Base-by-base conservation (phyloP, 768 basidiomycete species). In the Wakefieldia striispora region DNA sequence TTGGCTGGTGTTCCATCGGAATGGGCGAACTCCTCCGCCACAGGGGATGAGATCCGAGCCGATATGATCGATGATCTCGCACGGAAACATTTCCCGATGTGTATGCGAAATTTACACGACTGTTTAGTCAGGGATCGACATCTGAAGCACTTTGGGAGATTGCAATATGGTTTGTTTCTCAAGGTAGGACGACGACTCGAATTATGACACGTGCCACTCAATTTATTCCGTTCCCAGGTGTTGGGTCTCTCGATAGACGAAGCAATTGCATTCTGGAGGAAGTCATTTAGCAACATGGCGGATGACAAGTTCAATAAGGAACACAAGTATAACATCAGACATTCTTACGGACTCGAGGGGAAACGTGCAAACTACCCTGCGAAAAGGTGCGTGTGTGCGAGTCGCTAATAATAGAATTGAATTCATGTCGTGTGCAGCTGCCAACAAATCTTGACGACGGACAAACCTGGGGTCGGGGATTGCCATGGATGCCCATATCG, bases 301-400 rank as follows among this genome's bases (percentile, higher is more conserved):
- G 95, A 97, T 50, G 93, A 97, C 71, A 87, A 92, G 66, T 99
- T 98, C 71, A 95, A 95, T 75, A 99, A 98, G 65, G 90, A 97
- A 64, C 86, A 97, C 77, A 86, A 83, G 60, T 99, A 99, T 68
- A 99, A 98, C 57, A 94, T 99, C 59, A 85, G 95, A 39, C 97
- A 99, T 66, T 85, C 84, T 5, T 99, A 85, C 61, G 97, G 97
- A 33, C 72, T 97, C 44, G 97, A 98, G 65, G 97, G 97, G 10
- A 91, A 88, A 68, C 82, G 95, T 38, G 89, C 87, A 35, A 97
- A 97, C 63, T 99, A 99, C 67, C 79, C 91, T 2, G 93, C 97
- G 1, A 91, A 87, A 71, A 95, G 81, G 95, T 90, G 50, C 39
- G 75, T 59, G 3, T 47, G 8, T 12, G 8, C 36, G 2, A 33